Evolutionary conservation across 2,329 filamentous ascomycete species (phyloP).

Genomic region (Grosmannia huntii): DNA sequence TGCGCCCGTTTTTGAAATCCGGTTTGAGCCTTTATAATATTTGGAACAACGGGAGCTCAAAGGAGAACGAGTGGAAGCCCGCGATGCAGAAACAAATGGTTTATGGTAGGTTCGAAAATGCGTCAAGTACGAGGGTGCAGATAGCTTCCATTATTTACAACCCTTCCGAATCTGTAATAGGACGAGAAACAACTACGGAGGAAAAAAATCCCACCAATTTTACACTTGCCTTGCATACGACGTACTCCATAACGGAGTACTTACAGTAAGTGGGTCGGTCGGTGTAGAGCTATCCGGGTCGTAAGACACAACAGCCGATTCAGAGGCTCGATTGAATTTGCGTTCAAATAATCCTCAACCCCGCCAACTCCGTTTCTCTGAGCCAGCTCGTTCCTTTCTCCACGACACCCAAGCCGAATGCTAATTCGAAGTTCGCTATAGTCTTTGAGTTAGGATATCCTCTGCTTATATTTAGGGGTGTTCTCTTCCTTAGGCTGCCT

Average conservation of each 20-base stretch:
- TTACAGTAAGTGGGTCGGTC: constrained; percentile 2
- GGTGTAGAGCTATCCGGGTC: constrained; percentile 7
- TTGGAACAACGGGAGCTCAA: neutral
- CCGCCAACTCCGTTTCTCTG: neutral
- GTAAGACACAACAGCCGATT: constrained; percentile 1
- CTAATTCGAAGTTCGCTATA: neutral
- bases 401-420: neutral
- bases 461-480: neutral
- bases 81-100: no score
- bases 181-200: neutral
- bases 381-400: neutral
- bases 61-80: neutral
- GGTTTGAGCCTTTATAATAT: neutral
- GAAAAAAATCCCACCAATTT: neutral
- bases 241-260: no score
- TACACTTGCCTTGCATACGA: neutral
- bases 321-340: neutral
- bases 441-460: neutral
- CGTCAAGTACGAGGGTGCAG: neutral
- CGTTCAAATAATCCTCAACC: neutral
- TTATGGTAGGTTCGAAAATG: neutral
- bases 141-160: no score
- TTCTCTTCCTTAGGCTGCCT: neutral
- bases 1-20: neutral
- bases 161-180: neutral